These are phyloP conservation scores for Globomyces pollinis-pini DNA, from an alignment of 192 early-diverging fungal species.

Conservation along the genomic window DNA sequence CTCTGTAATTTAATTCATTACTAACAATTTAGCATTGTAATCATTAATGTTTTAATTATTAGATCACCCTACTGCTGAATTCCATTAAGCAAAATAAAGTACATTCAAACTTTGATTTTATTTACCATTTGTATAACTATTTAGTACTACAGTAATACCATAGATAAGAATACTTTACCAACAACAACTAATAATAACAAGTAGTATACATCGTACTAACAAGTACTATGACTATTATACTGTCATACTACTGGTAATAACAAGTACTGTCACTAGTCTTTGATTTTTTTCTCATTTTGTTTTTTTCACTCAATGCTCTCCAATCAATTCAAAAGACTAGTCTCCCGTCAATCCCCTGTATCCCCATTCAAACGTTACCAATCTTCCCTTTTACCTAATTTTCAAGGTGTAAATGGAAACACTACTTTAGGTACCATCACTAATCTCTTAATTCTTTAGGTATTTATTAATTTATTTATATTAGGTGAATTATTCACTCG, in stretches of 20 bases:
- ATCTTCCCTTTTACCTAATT: too few relatives aligned
- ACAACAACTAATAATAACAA: too few relatives aligned
- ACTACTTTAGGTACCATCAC: not conserved
- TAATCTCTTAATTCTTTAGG: not conserved
- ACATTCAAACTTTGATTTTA: too few relatives aligned
- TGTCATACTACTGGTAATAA: too few relatives aligned
- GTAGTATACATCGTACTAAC: too few relatives aligned
- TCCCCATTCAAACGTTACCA: too few relatives aligned
- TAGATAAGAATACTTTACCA: too few relatives aligned
- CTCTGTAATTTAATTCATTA: not conserved
- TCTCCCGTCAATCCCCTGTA: too few relatives aligned
- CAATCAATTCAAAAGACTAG: not conserved
- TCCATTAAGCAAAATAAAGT: constrained; percentile 28
- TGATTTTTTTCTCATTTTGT: not conserved
- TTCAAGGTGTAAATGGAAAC: not conserved
- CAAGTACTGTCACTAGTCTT: too few relatives aligned
- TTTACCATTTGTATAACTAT: too few relatives aligned
- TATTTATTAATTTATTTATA: constrained; percentile 21
- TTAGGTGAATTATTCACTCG: constrained; percentile 41
- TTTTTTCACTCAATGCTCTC: not conserved
- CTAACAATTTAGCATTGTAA: constrained; percentile 25
- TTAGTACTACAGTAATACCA: too few relatives aligned
- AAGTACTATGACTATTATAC: too few relatives aligned
- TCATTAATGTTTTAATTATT: not conserved
- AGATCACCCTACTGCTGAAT: constrained; percentile 45